A percentile compares a stretch with the other conserved stretches of the same genome.
These are phyloP conservation scores for Carex scoparia DNA, from an alignment of 176 grass and related monocot genomes.

Conservation along the genomic window DNA sequence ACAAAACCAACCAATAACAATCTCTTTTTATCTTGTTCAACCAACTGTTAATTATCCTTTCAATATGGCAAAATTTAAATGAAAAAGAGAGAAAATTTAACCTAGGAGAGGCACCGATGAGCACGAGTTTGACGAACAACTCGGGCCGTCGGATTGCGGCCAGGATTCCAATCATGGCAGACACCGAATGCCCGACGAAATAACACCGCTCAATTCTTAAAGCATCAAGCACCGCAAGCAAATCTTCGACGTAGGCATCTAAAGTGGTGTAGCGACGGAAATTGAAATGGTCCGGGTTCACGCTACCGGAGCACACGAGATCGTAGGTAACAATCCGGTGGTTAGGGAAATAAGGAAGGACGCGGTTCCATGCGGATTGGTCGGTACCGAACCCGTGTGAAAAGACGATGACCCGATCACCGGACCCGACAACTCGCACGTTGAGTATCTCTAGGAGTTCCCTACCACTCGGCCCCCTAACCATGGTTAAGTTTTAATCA, in stretches of 20 bases:
- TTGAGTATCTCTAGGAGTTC: slow-evolving; percentile 95
- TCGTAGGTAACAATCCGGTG: slow-evolving; percentile 91
- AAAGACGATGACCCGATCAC: slow-evolving; percentile 75
- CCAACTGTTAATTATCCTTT: not conserved
- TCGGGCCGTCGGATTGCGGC: slow-evolving; percentile 79
- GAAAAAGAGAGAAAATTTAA: not conserved
- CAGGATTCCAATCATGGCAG: slow-evolving; percentile 96
- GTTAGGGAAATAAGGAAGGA: slow-evolving; percentile 80
- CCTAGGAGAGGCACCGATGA: slow-evolving; percentile 87
- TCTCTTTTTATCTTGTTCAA: not conserved
- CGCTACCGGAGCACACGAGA: slow-evolving; percentile 89
- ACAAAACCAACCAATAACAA: not conserved
- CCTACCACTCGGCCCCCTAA: not conserved
- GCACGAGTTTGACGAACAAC: slow-evolving; percentile 80
- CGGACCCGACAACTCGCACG: slow-evolving; percentile 61
- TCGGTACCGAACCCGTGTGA: slow-evolving; percentile 96
- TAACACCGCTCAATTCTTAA: slow-evolving; percentile 65
- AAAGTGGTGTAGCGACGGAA: slow-evolving; percentile 77
- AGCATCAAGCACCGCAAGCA: slow-evolving; percentile 68
- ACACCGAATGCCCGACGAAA: slow-evolving; percentile 92
- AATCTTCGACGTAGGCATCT: slow-evolving; percentile 90
- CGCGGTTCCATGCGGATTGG: slow-evolving; percentile 88
- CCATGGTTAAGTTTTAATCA: slow-evolving; percentile 1
- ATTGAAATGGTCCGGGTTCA: slow-evolving; percentile 95
- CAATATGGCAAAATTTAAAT: not conserved